Percentiles rank a stretch among this genome's conserved stretches.
Conservation (phyloP, 1,139 yeast genomes). For the Pichia sp. region DNA sequence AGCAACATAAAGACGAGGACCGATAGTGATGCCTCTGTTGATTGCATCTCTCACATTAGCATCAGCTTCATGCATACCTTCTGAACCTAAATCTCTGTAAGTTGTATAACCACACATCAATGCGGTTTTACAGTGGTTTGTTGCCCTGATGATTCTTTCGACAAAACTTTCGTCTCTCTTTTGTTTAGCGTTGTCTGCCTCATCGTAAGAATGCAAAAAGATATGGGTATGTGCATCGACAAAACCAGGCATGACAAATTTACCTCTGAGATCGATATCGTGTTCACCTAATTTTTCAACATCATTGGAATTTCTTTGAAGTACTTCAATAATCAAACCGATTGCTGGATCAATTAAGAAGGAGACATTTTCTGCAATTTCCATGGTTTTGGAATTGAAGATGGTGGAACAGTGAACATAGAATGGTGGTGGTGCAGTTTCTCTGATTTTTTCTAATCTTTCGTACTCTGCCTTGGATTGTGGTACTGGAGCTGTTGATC, state of each 20-base stretch:
- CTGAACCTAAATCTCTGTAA: slow-evolving; percentile 29
- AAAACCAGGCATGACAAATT: slow-evolving; percentile 27
- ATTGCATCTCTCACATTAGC: slow-evolving; percentile 29
- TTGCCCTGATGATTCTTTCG: slow-evolving; percentile 27
- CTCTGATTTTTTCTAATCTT: slow-evolving; percentile 18
- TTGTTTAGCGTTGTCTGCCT: slow-evolving; percentile 26
- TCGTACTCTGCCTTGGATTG: slow-evolving; percentile 22
- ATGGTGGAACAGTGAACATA: slow-evolving; percentile 21
- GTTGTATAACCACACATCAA: slow-evolving; percentile 29
- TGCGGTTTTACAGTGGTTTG: slow-evolving; percentile 27
- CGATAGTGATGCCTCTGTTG: slow-evolving; percentile 27
- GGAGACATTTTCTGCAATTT: slow-evolving; percentile 17
- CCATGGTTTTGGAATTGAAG: slow-evolving; percentile 21
- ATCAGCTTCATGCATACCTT: slow-evolving; percentile 30
- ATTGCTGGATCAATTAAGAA: slow-evolving; percentile 23
- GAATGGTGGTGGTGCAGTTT: slow-evolving; percentile 20
- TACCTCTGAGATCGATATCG: slow-evolving; percentile 27
- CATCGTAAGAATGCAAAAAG: slow-evolving; percentile 29
- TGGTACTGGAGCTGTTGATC: slow-evolving; percentile 19
- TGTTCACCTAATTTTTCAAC: slow-evolving; percentile 2
- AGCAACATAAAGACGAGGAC: slow-evolving; percentile 29
- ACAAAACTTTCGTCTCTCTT: slow-evolving; percentile 29
- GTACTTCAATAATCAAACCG: slow-evolving; percentile 21
- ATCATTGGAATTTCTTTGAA: slow-evolving; percentile 10
- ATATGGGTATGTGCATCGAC: slow-evolving; percentile 31